Evolutionary conservation across 1,284 basidiomycete species (phyloP).

Genomic region (Sphaerobolus stellatus): DNA sequence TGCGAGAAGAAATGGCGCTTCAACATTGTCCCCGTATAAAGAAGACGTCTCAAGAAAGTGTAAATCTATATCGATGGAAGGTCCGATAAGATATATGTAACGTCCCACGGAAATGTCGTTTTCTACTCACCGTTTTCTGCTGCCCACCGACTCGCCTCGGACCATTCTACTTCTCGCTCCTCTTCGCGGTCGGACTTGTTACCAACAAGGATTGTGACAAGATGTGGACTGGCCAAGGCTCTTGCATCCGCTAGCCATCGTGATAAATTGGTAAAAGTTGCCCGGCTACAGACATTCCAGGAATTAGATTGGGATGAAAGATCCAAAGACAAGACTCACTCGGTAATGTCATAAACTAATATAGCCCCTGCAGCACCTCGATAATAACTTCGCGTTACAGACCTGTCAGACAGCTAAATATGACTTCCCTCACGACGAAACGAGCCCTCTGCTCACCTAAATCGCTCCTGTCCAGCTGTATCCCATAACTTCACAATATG

Average conservation of each 20-base stretch:
- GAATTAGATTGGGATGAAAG: conserved; percentile 17
- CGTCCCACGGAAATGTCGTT: conserved; percentile 13
- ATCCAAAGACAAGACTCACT: conserved; percentile 49
- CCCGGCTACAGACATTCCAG: conserved; percentile 50
- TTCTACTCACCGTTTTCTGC: conserved; percentile 75
- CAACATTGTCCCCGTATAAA: conserved; percentile 89
- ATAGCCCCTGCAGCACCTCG: conserved; percentile 93
- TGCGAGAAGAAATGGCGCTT: conserved; percentile 89
- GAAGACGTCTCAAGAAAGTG: conserved; percentile 94
- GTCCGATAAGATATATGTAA: background rate
- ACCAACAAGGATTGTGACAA: conserved; percentile 90
- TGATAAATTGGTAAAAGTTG: conserved; percentile 78
- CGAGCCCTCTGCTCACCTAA: conserved; percentile 51
- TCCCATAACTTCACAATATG: conserved; percentile 77
- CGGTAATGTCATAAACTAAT: conserved; percentile 95
- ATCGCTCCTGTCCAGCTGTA: conserved; percentile 95
- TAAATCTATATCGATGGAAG: conserved; percentile 55
- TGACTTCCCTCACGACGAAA: background rate
- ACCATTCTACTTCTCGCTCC: conserved; percentile 91
- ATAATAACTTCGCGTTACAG: conserved; percentile 97
- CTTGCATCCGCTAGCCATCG: conserved; percentile 92
- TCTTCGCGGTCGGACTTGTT: conserved; percentile 96
- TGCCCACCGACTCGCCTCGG: conserved; percentile 93
- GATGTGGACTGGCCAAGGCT: conserved; percentile 83
- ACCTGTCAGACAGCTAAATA: conserved; percentile 46